A percentile compares a stretch with the other conserved stretches of the same genome.
Evolutionary conservation across 139 green algal species (phyloP).

Genomic region (Coccomyxa sp.): DNA sequence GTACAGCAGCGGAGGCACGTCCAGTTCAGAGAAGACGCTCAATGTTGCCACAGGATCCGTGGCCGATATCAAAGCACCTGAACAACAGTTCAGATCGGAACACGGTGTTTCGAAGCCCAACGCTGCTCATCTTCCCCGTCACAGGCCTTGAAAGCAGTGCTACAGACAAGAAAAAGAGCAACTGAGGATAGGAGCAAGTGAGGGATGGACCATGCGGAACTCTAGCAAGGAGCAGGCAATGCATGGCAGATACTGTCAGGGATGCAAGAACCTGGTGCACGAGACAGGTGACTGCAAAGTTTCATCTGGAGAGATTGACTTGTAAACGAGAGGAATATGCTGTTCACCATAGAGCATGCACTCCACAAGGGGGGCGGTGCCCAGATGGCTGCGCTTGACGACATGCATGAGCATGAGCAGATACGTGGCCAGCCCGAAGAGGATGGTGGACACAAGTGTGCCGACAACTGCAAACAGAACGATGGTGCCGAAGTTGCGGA

Average conservation of each 20-base stretch:
- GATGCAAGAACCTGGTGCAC: no score
- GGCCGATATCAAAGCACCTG: constrained; percentile 49
- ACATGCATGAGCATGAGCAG: constrained; percentile 39
- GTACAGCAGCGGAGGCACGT: constrained; percentile 70
- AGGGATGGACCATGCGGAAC: no score
- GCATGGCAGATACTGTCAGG: no score
- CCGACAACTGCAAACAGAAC: constrained; percentile 59
- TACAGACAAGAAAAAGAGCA: no score
- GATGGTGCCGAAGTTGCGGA: constrained; percentile 66
- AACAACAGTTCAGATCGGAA: neutral
- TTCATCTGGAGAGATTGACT: no score
- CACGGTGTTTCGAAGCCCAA: neutral
- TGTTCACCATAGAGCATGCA: constrained; percentile 47
- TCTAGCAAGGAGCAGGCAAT: no score
- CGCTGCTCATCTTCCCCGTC: no score
- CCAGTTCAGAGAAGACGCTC: constrained; percentile 38
- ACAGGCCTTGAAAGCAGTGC: no score
- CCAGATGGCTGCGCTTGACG: constrained; percentile 32
- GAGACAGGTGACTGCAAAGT: no score
- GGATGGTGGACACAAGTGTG: constrained; percentile 48
- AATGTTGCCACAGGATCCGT: constrained; percentile 85
- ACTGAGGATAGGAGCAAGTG: no score
- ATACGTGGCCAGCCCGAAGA: constrained; percentile 66
- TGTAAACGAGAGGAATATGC: no score
- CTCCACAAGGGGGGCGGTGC: constrained; percentile 43